phyloP scores from a whole-genome alignment of 306 rosid genomes.

The Biancaea sappan region DNA sequence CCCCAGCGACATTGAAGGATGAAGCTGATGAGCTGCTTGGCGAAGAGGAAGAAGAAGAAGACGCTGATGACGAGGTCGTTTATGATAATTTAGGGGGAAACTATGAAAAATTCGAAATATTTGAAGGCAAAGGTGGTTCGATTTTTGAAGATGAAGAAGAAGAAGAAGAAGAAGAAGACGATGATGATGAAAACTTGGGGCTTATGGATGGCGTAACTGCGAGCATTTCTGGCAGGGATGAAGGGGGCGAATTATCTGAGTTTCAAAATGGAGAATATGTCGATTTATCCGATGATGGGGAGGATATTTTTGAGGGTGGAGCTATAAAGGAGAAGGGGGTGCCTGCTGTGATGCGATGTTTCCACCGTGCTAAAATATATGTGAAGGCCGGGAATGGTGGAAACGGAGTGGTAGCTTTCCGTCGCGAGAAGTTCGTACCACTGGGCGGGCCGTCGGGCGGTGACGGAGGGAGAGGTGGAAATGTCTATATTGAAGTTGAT shows the following conservation, averaged over 20 bases:
- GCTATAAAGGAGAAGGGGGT: constrained; percentile 80
- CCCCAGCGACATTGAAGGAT: constrained; percentile 35
- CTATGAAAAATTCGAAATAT: constrained; percentile 33
- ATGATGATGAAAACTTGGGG: constrained; percentile 7
- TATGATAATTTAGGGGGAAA: constrained; percentile 22
- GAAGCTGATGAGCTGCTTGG: constrained; percentile 29
- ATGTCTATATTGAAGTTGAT: constrained; percentile 82
- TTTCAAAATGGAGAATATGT: constrained; percentile 20
- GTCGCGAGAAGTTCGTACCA: constrained; percentile 90
- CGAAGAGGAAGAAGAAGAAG: constrained; percentile 35
- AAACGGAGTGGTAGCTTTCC: constrained; percentile 87
- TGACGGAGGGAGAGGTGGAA: constrained; percentile 91
- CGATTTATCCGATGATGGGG: not conserved
- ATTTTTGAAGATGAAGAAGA: constrained; percentile 43
- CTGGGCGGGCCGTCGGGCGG: constrained; percentile 95
- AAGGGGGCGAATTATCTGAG: constrained; percentile 16
- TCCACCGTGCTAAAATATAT: constrained; percentile 78
- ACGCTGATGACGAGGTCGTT: not conserved
- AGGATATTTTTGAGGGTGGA: constrained; percentile 31
- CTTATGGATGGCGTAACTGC: constrained; percentile 25
- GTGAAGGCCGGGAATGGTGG: constrained; percentile 87
- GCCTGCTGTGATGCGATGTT: constrained; percentile 95
- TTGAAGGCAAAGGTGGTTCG: constrained; percentile 40
- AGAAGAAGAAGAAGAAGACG: constrained; percentile 2
- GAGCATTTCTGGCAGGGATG: not conserved